These are phyloP conservation scores for Beauveria varroae DNA, from an alignment of 2,329 filamentous ascomycete genomes.

Conservation along the genomic window DNA sequence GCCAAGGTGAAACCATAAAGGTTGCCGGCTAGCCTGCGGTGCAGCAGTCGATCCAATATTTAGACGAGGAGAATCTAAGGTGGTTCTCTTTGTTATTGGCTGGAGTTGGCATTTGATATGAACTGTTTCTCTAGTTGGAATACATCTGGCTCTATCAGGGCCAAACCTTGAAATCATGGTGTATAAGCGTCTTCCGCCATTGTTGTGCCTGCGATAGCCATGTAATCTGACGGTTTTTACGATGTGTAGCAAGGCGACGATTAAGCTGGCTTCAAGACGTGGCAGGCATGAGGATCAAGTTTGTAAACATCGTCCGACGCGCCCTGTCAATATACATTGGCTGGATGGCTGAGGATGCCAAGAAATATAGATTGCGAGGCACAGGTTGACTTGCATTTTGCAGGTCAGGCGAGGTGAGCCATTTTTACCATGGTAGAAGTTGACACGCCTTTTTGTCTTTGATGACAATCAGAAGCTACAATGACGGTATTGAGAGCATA, in stretches of 20 bases:
- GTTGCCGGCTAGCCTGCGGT: neutral
- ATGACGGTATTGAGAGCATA: neutral
- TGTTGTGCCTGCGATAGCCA: neutral
- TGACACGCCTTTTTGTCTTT: neutral
- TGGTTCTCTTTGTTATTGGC: constrained; percentile 14
- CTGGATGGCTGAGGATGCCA: neutral
- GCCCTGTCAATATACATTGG: neutral
- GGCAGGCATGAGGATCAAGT: neutral
- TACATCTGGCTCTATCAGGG: neutral
- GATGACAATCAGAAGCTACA: neutral
- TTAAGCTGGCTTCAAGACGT: neutral
- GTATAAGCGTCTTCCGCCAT: neutral
- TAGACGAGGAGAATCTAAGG: constrained; percentile 7
- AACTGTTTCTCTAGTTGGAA: constrained; percentile 10
- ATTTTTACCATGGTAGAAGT: neutral
- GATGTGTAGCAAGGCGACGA: neutral
- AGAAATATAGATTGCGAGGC: neutral
- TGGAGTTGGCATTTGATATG: constrained; percentile 17
- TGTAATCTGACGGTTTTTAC: neutral
- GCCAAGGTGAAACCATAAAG: neutral
- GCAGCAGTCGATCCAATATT: neutral
- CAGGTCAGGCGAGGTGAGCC: neutral
- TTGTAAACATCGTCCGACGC: neutral
- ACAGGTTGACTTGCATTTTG: neutral
- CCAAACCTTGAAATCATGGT: neutral